These are phyloP conservation scores for Pyrenophora teres DNA, from an alignment of 2,329 filamentous ascomycete genomes.

Conservation along the genomic window DNA sequence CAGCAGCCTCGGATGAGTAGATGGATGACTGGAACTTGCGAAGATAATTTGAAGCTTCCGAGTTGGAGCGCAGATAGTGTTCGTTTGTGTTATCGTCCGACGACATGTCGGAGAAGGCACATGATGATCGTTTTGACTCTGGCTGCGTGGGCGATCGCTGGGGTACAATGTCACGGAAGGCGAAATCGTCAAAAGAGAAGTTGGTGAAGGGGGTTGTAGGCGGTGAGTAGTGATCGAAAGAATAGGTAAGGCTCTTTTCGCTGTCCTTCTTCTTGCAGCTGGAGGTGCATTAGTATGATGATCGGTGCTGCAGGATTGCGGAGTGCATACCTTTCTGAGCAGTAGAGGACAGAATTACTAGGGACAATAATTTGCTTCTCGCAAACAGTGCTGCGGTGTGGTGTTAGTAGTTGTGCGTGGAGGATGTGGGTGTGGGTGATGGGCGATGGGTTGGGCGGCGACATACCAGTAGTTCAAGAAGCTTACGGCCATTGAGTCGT, in stretches of 20 bases:
- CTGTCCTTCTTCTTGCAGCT: conserved; percentile 56
- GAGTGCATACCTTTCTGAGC: conserved; percentile 63
- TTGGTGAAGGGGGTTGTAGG: conserved; percentile 45
- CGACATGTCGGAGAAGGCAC: conserved; percentile 51
- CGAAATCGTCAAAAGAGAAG: conserved; percentile 47
- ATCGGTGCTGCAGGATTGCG: conserved; percentile 1
- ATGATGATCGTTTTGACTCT: conserved; percentile 46
- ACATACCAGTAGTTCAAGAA: conserved; percentile 60
- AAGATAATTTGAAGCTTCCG: conserved; percentile 50
- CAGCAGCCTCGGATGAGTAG: conserved; percentile 26
- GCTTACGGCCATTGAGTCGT: conserved; percentile 57
- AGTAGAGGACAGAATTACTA: conserved; percentile 65
- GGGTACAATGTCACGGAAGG: conserved; percentile 53
- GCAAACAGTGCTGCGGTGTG: conserved; percentile 60
- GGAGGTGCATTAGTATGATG: conserved; percentile 17
- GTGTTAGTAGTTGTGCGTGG: conserved; percentile 14
- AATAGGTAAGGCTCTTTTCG: conserved; percentile 41
- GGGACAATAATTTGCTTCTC: conserved; percentile 68
- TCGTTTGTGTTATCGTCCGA: conserved; percentile 41
- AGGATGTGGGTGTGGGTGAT: background rate
- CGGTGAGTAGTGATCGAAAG: conserved; percentile 42
- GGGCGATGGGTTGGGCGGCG: background rate
- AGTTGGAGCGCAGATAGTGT: conserved; percentile 33
- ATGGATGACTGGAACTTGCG: conserved; percentile 47
- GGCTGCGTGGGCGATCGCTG: conserved; percentile 53